These are phyloP conservation scores for Tuber indicum DNA, from an alignment of 495 filamentous ascomycete species.

Conservation along the genomic window DNA sequence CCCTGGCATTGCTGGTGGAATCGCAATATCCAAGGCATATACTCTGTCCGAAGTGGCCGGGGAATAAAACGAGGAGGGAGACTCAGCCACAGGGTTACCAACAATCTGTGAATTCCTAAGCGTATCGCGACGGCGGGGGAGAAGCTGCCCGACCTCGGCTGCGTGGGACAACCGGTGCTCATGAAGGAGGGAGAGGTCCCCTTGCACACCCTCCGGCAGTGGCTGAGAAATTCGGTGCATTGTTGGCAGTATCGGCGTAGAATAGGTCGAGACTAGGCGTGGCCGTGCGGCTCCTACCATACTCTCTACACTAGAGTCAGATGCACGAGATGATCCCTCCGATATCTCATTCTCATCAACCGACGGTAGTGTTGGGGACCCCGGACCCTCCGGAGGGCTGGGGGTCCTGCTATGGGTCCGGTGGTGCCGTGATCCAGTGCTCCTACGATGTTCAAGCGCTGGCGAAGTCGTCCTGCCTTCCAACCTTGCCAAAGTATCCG, in stretches of 20 bases:
- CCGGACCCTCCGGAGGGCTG: slow-evolving; percentile 36
- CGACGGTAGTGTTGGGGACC: slow-evolving; percentile 32
- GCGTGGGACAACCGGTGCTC: slow-evolving; percentile 40
- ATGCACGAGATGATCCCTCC: slow-evolving; percentile 37
- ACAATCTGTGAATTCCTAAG: slow-evolving; percentile 5
- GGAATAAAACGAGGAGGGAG: slow-evolving; percentile 16
- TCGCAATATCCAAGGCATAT: slow-evolving; percentile 36
- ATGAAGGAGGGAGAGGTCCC: slow-evolving; percentile 39
- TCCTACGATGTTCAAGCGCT: slow-evolving; percentile 18
- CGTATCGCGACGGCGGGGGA: slow-evolving; percentile 33
- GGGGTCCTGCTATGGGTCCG: slow-evolving; percentile 32
- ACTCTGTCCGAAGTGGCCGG: slow-evolving; percentile 17
- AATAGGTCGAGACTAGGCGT: slow-evolving; percentile 27
- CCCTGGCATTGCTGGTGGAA: slow-evolving; percentile 11
- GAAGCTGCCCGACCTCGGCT: slow-evolving; percentile 41
- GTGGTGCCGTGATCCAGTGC: slow-evolving; percentile 1
- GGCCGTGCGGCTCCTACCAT: slow-evolving; percentile 17
- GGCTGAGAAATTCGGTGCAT: slow-evolving; percentile 14
- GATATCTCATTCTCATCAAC: slow-evolving; percentile 36
- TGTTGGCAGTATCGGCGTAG: slow-evolving; percentile 31
- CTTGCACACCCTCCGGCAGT: slow-evolving; percentile 25
- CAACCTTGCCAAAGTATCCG: slow-evolving; percentile 35
- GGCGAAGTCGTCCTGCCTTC: slow-evolving; percentile 26
- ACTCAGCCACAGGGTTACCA: slow-evolving; percentile 4
- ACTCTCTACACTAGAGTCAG: slow-evolving; percentile 33